Evolutionary conservation across 352 stramenopile genomes (phyloP).

Genomic region (Phytophthora nicotianae): DNA sequence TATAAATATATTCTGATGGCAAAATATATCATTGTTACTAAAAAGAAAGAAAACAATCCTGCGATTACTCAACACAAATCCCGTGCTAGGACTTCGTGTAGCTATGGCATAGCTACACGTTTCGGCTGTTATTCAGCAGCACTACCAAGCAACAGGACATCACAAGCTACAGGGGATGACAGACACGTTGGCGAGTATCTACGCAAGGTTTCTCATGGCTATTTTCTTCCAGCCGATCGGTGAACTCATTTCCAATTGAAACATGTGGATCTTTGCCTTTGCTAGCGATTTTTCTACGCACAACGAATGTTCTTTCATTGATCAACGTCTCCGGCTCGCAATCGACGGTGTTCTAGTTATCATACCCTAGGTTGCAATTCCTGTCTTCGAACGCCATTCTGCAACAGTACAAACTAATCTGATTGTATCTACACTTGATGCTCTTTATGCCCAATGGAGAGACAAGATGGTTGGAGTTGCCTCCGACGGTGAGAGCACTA

Average conservation of each 20-base stretch:
- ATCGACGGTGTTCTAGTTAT: background rate
- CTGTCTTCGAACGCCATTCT: background rate
- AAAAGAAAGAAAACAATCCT: no score
- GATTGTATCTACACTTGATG: background rate
- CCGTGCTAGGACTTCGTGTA: no score
- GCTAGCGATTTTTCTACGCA: no score
- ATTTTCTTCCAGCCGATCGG: background rate
- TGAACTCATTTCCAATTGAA: background rate
- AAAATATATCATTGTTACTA: no score
- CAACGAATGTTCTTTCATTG: no score
- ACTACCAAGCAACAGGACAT: background rate
- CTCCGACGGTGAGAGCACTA: background rate
- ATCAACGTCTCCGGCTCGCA: background rate
- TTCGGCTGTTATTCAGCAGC: constrained; percentile 2
- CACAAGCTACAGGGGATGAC: background rate
- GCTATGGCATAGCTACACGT: no score
- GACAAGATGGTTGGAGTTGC: background rate
- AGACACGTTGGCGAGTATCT: background rate
- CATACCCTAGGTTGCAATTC: background rate
- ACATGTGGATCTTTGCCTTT: background rate
- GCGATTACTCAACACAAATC: no score
- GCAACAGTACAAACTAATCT: background rate
- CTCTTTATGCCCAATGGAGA: background rate
- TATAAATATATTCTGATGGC: no score
- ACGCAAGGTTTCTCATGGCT: background rate